Percentiles rank a stretch among this genome's conserved stretches.
These are phyloP conservation scores for Ceratobasidium sp. DNA, from an alignment of 1,284 basidiomycete genomes.

Conservation along the genomic window DNA sequence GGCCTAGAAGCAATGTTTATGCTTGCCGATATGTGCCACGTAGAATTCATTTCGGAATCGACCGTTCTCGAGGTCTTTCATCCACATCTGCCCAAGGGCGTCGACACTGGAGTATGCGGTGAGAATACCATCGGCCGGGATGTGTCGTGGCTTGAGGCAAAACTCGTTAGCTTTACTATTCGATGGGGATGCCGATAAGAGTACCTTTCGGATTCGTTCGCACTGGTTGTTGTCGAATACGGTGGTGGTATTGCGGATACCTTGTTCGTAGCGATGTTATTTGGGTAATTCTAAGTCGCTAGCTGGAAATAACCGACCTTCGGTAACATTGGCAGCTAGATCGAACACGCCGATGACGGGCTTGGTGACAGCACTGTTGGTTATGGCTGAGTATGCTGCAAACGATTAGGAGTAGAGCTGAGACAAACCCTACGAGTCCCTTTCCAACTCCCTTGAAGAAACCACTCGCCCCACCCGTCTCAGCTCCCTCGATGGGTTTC, in stretches of 20 bases:
- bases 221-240: conserved; percentile 94
- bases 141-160: conserved; percentile 73
- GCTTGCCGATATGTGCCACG: conserved; percentile 86
- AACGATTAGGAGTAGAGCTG: conserved; percentile 37
- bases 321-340: conserved; percentile 93
- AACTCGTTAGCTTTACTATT: not conserved
- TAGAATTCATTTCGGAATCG: conserved; percentile 84
- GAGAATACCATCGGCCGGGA: conserved; percentile 85
- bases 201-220: conserved; percentile 79
- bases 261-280: conserved; percentile 53
- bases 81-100: conserved; percentile 95
- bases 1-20: not conserved
- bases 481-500: conserved; percentile 97
- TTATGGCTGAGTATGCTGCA: conserved; percentile 45
- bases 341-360: conserved; percentile 97
- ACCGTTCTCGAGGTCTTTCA: conserved; percentile 88
- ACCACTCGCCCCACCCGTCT: conserved; percentile 90
- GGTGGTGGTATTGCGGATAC: conserved; percentile 96
- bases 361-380: conserved; percentile 84
- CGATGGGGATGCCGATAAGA: conserved; percentile 25
- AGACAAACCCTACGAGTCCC: conserved; percentile 85
- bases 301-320: conserved; percentile 62
- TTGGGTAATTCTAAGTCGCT: not conserved
- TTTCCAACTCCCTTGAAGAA: conserved; percentile 99
- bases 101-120: conserved; percentile 87